phyloP scores from a whole-genome alignment of 805 yeast genomes.

The Komagataella phaffii region DNA sequence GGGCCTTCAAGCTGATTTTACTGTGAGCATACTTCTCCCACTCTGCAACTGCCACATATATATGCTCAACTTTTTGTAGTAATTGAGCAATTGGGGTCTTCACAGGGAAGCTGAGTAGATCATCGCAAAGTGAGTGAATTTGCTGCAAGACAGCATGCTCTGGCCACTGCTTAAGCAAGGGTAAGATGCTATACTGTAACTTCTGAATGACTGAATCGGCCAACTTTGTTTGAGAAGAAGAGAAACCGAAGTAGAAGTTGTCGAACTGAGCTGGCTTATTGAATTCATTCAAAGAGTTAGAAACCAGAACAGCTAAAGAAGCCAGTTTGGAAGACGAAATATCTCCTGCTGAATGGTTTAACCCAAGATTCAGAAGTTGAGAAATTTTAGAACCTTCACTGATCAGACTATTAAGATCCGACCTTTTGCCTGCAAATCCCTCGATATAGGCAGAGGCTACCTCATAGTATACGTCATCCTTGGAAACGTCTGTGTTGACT shows the following conservation, averaged over 20 bases:
- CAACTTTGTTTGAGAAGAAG: slow-evolving; percentile 42
- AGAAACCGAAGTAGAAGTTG: slow-evolving; percentile 54
- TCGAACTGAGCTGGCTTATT: slow-evolving; percentile 54
- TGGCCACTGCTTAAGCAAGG: slow-evolving; percentile 66
- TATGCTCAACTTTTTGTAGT: slow-evolving; percentile 74
- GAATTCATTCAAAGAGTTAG: background rate
- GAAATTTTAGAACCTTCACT: slow-evolving; percentile 6
- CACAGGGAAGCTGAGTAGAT: slow-evolving; percentile 48
- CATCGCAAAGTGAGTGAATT: slow-evolving; percentile 47
- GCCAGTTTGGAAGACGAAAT: background rate
- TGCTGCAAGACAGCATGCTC: slow-evolving; percentile 85
- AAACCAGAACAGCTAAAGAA: background rate
- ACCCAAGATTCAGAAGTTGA: background rate
- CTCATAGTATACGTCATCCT: slow-evolving; percentile 31
- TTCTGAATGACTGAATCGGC: slow-evolving; percentile 38
- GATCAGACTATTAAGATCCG: background rate
- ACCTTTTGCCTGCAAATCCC: slow-evolving; percentile 15
- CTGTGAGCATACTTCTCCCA: slow-evolving; percentile 90
- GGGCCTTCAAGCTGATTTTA: slow-evolving; percentile 48
- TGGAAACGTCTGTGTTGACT: slow-evolving; percentile 5
- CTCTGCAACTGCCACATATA: slow-evolving; percentile 69
- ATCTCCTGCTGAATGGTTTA: background rate
- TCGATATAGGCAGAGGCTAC: slow-evolving; percentile 37
- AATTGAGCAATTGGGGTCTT: slow-evolving; percentile 64
- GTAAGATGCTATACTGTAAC: slow-evolving; percentile 29